Evolutionary conservation across 768 basidiomycete genomes (phyloP).

Genomic region (Suillus weaverae): DNA sequence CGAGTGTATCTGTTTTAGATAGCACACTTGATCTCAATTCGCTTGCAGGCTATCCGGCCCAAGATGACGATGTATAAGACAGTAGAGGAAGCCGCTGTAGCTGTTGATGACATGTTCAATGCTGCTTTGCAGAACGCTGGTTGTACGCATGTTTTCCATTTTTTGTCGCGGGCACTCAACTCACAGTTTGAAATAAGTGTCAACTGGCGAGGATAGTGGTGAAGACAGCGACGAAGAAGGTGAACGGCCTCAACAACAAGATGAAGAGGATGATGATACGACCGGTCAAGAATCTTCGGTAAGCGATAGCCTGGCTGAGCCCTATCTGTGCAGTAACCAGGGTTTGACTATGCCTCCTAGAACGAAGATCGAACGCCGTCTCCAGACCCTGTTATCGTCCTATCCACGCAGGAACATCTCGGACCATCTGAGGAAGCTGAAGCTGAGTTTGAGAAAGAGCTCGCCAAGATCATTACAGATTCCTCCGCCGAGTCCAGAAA

Average conservation of each 20-base stretch:
- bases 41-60: constrained; percentile 76
- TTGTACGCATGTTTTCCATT: constrained; percentile 36
- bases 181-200: constrained; percentile 28
- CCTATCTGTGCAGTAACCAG: neutral
- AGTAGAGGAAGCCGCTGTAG: constrained; percentile 81
- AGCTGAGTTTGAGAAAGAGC: constrained; percentile 91
- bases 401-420: constrained; percentile 68
- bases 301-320: constrained; percentile 22
- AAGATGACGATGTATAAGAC: constrained; percentile 70
- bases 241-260: constrained; percentile 45
- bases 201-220: constrained; percentile 39
- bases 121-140: constrained; percentile 60
- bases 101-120: constrained; percentile 89
- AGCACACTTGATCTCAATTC: constrained; percentile 6
- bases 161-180: constrained; percentile 1
- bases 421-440: constrained; percentile 89
- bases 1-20: constrained; percentile 30
- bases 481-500: constrained; percentile 79
- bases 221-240: constrained; percentile 55
- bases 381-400: constrained; percentile 78
- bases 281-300: constrained; percentile 54
- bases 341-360: constrained; percentile 22
- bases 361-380: constrained; percentile 72
- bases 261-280: constrained; percentile 65
- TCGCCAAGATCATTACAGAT: constrained; percentile 93